Evolutionary conservation across 208 protist genomes (phyloP), one percentile per base, ranked within the genome.

Genomic region (Leishmania aethiopica): DNA sequence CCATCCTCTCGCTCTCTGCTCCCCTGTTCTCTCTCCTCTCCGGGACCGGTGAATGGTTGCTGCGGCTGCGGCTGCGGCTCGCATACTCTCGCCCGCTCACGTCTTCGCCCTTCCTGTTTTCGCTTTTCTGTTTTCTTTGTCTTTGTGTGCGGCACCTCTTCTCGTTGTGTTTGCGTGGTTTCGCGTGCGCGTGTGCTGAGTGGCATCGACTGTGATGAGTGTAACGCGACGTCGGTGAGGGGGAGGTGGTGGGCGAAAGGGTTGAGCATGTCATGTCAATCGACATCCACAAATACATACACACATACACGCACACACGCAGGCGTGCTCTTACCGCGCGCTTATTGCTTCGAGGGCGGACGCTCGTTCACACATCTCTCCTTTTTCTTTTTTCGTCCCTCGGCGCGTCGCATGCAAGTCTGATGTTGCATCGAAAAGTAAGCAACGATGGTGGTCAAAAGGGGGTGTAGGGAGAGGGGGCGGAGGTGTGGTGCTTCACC

Each of bases 21-120:
- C 53, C 77, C 42, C 17, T 19, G 28, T 28, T 78, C n/a, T 83
- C 85, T 80, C 7, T 40, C 5, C 15, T 69, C 70, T 15, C 40
- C 42, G n/a, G 40, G 70, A 55, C 70, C 47, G 45, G 40, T 45
- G 70, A 22, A 28, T 13, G 28, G 62, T 25, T 53, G 45, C 69
- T 74, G 69, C 25, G 6, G 51, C 53, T 40, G 17, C n/a, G 8
- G 51, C 53, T 25, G 17, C 28, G 8, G 70, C 45, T 55, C 19
- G 11, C 70, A 42, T 32, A 13, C 47, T 69, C 71, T 53, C 71
- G 11, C n/a, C 5, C 47, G 5, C 71, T 75, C n/a, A 17, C 47
- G n/a, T n/a, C 42, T 75, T 40, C 10, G 17, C 40, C 35, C 25
- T 40, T 51, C 28, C 40, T n/a, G 25, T 22, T 28, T 15, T 49